Percentiles rank a stretch among this genome's conserved stretches.
phyloP scores from a whole-genome alignment of 768 basidiomycete genomes.

The Asterophora parasitica region DNA sequence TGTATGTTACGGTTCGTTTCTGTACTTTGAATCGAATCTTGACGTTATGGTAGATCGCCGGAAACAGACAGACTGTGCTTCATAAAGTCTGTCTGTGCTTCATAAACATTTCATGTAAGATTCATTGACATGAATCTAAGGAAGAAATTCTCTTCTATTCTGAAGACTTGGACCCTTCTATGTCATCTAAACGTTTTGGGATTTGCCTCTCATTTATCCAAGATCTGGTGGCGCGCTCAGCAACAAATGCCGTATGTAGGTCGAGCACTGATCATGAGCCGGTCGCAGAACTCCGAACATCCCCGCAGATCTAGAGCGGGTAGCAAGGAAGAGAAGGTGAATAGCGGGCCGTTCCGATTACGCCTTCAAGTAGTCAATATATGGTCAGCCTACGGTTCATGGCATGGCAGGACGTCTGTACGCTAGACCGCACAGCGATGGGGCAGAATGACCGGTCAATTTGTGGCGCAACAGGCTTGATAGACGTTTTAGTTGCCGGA shows the following conservation, averaged over 20 bases:
- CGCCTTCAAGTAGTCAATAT: slow-evolving; percentile 14
- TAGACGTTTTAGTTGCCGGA: slow-evolving; percentile 17
- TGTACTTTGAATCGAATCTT: not conserved
- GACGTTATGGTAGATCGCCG: not conserved
- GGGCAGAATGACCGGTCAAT: slow-evolving; percentile 18
- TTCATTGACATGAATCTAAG: not conserved
- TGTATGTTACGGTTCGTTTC: not conserved
- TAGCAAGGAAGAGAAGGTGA: slow-evolving; percentile 11
- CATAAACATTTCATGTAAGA: slow-evolving; percentile 3
- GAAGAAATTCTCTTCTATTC: slow-evolving; percentile 6
- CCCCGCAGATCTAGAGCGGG: slow-evolving; percentile 4
- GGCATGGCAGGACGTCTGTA: slow-evolving; percentile 9
- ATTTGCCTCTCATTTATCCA: slow-evolving; percentile 12
- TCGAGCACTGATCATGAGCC: not conserved
- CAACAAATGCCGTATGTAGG: slow-evolving; percentile 6
- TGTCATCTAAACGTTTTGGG: slow-evolving; percentile 14
- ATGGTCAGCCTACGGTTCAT: slow-evolving; percentile 7
- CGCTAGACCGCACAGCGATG: slow-evolving; percentile 10
- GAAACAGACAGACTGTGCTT: no score
- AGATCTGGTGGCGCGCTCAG: slow-evolving; percentile 13
- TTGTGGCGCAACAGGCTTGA: slow-evolving; percentile 22
- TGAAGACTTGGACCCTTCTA: slow-evolving; percentile 8
- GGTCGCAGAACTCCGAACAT: slow-evolving; percentile 10
- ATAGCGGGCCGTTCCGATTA: slow-evolving; percentile 17
- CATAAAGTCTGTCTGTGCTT: not conserved